Evolutionary conservation across 768 basidiomycete species (phyloP).

Genomic region (Lactifluus volemus): DNA sequence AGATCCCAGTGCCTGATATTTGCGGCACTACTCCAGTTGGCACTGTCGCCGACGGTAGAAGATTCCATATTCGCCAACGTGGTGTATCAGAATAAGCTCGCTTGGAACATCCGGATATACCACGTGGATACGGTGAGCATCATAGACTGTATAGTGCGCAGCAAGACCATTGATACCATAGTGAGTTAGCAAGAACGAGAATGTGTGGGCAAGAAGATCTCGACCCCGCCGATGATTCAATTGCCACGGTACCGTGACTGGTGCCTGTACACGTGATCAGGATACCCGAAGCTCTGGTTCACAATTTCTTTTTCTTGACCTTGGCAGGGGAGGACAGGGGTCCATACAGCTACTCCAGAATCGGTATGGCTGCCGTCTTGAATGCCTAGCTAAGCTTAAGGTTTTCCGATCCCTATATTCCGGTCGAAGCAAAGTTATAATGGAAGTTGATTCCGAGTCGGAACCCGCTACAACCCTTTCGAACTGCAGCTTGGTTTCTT

Average conservation of each 20-base stretch:
- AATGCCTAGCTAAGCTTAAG: background rate
- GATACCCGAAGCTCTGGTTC: background rate
- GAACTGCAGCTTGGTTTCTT: background rate
- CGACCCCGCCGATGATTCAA: background rate
- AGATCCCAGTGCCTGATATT: background rate
- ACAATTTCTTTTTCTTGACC: background rate
- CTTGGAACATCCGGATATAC: background rate
- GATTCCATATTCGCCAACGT: background rate
- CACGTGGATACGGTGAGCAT: background rate
- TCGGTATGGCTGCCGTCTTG: background rate
- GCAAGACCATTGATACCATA: no score
- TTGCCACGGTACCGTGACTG: background rate
- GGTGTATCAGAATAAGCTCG: background rate
- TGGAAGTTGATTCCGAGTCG: background rate
- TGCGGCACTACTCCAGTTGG: background rate
- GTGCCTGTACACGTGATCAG: background rate
- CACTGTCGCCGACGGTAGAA: background rate
- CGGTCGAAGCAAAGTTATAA: background rate
- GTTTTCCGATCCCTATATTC: background rate
- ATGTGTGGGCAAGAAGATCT: background rate
- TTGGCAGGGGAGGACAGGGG: no score
- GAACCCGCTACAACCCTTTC: background rate
- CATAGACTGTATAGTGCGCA: background rate
- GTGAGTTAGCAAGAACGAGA: background rate
- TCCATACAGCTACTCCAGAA: background rate